phyloP scores from a whole-genome alignment of 2,329 filamentous ascomycete genomes.

The Amauroascus niger region DNA sequence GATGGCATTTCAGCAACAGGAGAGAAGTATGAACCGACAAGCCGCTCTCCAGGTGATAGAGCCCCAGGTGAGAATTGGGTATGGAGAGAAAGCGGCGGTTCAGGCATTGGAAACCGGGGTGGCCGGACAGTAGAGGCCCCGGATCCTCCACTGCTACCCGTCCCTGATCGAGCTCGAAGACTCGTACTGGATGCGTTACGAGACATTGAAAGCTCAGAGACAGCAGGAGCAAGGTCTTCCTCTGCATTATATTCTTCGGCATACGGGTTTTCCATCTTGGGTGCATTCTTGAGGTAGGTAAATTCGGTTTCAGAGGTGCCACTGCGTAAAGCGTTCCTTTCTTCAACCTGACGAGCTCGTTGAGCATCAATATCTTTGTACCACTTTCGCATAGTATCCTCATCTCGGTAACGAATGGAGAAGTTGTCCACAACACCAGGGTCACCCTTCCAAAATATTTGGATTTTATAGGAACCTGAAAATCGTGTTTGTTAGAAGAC shows the following conservation, averaged over 20 bases:
- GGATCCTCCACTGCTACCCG: constrained; percentile 46
- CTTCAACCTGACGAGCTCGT: constrained; percentile 49
- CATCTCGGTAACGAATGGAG: constrained; percentile 82
- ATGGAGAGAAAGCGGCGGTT: constrained; percentile 59
- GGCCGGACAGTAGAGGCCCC: constrained; percentile 43
- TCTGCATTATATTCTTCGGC: constrained; percentile 50
- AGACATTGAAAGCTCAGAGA: constrained; percentile 46
- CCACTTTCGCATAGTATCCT: constrained; percentile 93
- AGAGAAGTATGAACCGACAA: constrained; percentile 86
- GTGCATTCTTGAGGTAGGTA: constrained; percentile 63
- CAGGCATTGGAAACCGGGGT: constrained; percentile 58
- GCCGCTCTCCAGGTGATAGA: constrained; percentile 52
- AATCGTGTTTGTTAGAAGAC: neutral
- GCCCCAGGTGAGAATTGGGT: constrained; percentile 43
- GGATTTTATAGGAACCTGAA: constrained; percentile 79
- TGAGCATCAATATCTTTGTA: constrained; percentile 67
- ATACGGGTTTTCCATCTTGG: constrained; percentile 73
- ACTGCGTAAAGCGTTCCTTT: constrained; percentile 43
- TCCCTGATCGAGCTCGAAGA: constrained; percentile 65
- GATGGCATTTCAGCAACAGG: constrained; percentile 58
- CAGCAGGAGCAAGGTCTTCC: constrained; percentile 37
- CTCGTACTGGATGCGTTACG: constrained; percentile 66
- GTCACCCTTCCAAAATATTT: constrained; percentile 92
- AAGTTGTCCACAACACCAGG: constrained; percentile 94
- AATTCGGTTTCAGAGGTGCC: constrained; percentile 62